These are phyloP conservation scores for Colletotrichum destructivum DNA, from an alignment of 2,329 filamentous ascomycete species.

Conservation along the genomic window DNA sequence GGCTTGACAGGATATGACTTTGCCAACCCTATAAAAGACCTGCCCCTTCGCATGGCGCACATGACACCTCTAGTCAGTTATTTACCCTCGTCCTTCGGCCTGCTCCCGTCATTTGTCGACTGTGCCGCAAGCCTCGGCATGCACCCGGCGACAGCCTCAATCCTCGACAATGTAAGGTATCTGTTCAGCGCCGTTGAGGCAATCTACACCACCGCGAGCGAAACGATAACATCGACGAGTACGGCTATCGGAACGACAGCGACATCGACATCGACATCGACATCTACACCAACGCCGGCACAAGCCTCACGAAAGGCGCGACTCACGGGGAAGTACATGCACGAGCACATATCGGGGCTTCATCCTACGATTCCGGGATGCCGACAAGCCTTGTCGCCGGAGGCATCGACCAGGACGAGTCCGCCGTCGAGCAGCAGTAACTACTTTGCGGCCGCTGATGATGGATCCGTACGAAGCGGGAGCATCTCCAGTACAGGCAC, in stretches of 20 bases:
- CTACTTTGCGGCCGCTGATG: slow-evolving; percentile 5
- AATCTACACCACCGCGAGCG: slow-evolving; percentile 1
- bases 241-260: not conserved
- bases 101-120: slow-evolving; percentile 59
- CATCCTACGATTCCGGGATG: slow-evolving; percentile 28
- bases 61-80: slow-evolving; percentile 58
- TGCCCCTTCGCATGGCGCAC: slow-evolving; percentile 60
- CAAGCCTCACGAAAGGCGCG: slow-evolving; percentile 24
- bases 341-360: slow-evolving; percentile 23
- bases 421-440: slow-evolving; percentile 1
- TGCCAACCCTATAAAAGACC: slow-evolving; percentile 52
- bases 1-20: slow-evolving; percentile 57
- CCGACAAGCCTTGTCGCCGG: slow-evolving; percentile 4
- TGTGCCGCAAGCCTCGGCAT: slow-evolving; percentile 59
- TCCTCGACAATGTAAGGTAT: slow-evolving; percentile 67
- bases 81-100: slow-evolving; percentile 52
- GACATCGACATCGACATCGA: not conserved
- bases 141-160: slow-evolving; percentile 62
- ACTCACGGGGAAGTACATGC: slow-evolving; percentile 26
- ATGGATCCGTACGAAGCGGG: slow-evolving; percentile 18
- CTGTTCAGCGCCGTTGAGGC: slow-evolving; percentile 58
- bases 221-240: slow-evolving; percentile 6
- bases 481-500: slow-evolving; percentile 26
- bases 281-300: not conserved
- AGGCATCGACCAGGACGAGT: slow-evolving; percentile 1